These are phyloP conservation scores for Sclerotinia sclerotiorum DNA, from an alignment of 2,329 filamentous ascomycete genomes.

Conservation along the genomic window DNA sequence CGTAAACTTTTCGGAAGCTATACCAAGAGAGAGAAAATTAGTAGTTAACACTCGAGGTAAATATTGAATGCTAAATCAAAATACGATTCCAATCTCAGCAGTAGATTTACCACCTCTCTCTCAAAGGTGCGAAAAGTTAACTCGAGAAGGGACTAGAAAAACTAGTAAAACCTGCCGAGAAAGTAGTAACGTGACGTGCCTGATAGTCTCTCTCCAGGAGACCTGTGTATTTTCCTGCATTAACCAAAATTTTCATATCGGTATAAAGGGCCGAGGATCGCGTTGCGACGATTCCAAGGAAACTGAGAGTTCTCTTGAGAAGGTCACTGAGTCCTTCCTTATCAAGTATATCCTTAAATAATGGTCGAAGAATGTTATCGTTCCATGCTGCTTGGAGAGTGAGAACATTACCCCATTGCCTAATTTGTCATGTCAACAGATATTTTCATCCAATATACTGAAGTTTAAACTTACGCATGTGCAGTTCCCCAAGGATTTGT, in stretches of 20 bases:
- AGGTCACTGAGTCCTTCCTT: slow-evolving; percentile 57
- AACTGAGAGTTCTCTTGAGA: slow-evolving; percentile 71
- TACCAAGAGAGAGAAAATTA: slow-evolving; percentile 9
- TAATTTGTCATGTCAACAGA: slow-evolving; percentile 43
- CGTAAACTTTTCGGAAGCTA: slow-evolving; percentile 9
- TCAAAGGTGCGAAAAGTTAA: slow-evolving; percentile 7
- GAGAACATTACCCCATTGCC: slow-evolving; percentile 95
- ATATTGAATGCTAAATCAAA: slow-evolving; percentile 3
- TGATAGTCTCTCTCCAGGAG: slow-evolving; percentile 24
- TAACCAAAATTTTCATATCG: slow-evolving; percentile 71
- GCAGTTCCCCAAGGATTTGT: slow-evolving; percentile 97
- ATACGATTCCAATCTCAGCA: slow-evolving; percentile 4
- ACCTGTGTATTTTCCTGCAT: slow-evolving; percentile 30
- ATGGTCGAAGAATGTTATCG: slow-evolving; percentile 59
- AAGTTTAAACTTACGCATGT: slow-evolving; percentile 73
- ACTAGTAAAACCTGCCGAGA: slow-evolving; percentile 20
- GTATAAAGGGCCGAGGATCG: slow-evolving; percentile 72
- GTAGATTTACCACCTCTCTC: slow-evolving; percentile 13
- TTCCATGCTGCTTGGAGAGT: slow-evolving; percentile 81
- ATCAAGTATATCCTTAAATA: slow-evolving; percentile 59
- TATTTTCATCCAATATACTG: slow-evolving; percentile 8
- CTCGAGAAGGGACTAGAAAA: slow-evolving; percentile 4
- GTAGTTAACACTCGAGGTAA: slow-evolving; percentile 14
- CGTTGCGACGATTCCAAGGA: slow-evolving; percentile 68
- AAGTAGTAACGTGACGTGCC: slow-evolving; percentile 22